Base-by-base conservation (phyloP, 2,329 filamentous ascomycete species). In the Penicillium sp. region DNA sequence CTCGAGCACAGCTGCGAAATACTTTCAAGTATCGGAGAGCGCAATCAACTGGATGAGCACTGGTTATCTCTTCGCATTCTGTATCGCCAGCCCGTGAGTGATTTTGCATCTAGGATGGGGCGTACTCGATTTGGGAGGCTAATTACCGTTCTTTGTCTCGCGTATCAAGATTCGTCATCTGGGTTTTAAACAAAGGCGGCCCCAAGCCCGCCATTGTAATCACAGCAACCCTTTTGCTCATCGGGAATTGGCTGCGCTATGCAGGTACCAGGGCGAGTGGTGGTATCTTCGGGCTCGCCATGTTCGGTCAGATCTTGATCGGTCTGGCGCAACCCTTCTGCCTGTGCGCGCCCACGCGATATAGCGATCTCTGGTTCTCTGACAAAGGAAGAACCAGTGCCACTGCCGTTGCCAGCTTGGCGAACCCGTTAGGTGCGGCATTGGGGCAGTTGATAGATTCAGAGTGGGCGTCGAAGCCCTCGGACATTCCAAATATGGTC, bases 351-450 rank as follows among this genome's bases (percentile, higher is more conserved):
- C 93, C 95, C 0, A 93, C 95, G 0, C 82, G 91, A 60, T 99
- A 96, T 75, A 95, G 90, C 53, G 93, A 97, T 71, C 79, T 96
- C 58, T 98, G 95, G 95, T 98, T 98, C 76, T 93, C 91, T 1
- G 87, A 90, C 66, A 79, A 81, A 11, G 93, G 93, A 8, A 86
- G 95, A 53, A 90, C 96, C 13, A 88, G 89, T 53, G 93, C 93
- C 19, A 98, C 93, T 1, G 95, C 93, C 1, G 69, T 96, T 35
- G 88, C 89, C 22, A 93, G 87, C 58, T 77, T 98, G 56, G 91
- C 93, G 4, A 98, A 97, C 73, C 93, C 93, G 0, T 83, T 98
- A 51, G 93, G 93, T 14, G 93, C 90, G 22, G 93, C 93, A 7
- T 77, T 97, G 49, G 93, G 91, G 4, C 91, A 98, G 76, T 80